Percentiles rank a stretch among this genome's conserved stretches.
phyloP scores from a whole-genome alignment of 106 monocot genomes.

The Iris macrosiphon region DNA sequence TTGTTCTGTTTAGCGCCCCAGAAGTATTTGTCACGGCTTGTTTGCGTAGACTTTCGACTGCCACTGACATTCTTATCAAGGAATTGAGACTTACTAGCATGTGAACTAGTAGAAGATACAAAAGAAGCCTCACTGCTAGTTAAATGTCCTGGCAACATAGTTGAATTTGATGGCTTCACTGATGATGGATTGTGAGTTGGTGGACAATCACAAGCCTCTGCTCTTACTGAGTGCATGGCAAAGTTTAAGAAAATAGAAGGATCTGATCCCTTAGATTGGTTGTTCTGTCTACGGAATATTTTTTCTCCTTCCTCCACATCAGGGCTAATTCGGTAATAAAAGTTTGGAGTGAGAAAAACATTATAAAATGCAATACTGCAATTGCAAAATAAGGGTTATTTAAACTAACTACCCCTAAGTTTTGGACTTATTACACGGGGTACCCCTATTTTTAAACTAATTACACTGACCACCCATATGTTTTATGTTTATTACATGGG shows the following conservation, averaged over 20 bases:
- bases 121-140: constrained; percentile 29
- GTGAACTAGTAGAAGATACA: constrained; percentile 33
- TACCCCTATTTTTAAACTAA: too few relatives aligned
- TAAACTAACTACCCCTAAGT: too few relatives aligned
- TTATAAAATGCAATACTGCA: neutral
- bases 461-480: too few relatives aligned
- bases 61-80: constrained; percentile 29
- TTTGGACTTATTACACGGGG: too few relatives aligned
- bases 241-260: constrained; percentile 91
- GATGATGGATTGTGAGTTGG: constrained; percentile 51
- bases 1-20: constrained; percentile 45
- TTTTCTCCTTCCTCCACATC: constrained; percentile 90
- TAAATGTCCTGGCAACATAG: constrained; percentile 55
- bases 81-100: constrained; percentile 29
- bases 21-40: constrained; percentile 31
- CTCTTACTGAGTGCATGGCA: constrained; percentile 97
- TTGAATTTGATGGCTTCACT: constrained; percentile 33
- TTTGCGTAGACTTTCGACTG: constrained; percentile 18
- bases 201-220: constrained; percentile 98
- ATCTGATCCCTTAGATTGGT: constrained; percentile 51
- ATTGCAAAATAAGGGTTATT: neutral
- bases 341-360: neutral
- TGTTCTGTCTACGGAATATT: constrained; percentile 61
- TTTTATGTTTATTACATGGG: too few relatives aligned
- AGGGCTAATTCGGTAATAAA: constrained; percentile 39